A percentile compares a stretch with the other conserved stretches of the same genome.
These are phyloP conservation scores for Trametes cingulata DNA, from an alignment of 768 basidiomycete genomes.

Conservation along the genomic window DNA sequence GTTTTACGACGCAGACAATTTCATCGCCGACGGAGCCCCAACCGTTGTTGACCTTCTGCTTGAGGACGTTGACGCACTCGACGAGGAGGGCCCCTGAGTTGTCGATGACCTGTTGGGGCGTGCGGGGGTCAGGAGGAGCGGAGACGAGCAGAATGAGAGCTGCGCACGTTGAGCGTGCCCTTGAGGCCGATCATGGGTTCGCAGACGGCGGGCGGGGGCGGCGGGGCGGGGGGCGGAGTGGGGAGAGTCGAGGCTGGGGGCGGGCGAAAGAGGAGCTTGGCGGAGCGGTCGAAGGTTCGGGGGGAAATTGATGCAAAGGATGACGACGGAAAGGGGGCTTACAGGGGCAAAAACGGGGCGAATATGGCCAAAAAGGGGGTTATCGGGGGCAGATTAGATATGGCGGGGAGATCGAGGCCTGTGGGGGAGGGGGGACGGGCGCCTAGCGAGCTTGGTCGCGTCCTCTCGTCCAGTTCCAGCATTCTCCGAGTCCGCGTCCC, in stretches of 20 bases:
- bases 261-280: not conserved
- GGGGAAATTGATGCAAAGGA: not conserved
- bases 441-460: not conserved
- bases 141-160: not conserved
- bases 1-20: conserved; percentile 93
- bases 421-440: not conserved
- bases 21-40: conserved; percentile 94
- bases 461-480: not conserved
- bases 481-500: not conserved
- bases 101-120: conserved; percentile 77
- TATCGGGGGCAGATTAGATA: not conserved
- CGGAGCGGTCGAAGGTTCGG: not conserved
- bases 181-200: conserved; percentile 90
- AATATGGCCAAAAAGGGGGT: conserved; percentile 5
- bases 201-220: no score
- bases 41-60: conserved; percentile 94
- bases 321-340: not conserved
- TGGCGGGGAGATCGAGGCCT: not conserved
- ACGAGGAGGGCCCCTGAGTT: conserved; percentile 94
- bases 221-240: not conserved
- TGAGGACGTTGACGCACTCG: conserved; percentile 95
- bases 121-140: not conserved
- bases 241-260: not conserved
- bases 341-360: not conserved
- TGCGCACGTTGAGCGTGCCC: conserved; percentile 77